A percentile compares a stretch with the other conserved stretches of the same genome.
Evolutionary conservation across 495 filamentous ascomycete genomes (phyloP).

Genomic region (Aspergillus diversus): DNA sequence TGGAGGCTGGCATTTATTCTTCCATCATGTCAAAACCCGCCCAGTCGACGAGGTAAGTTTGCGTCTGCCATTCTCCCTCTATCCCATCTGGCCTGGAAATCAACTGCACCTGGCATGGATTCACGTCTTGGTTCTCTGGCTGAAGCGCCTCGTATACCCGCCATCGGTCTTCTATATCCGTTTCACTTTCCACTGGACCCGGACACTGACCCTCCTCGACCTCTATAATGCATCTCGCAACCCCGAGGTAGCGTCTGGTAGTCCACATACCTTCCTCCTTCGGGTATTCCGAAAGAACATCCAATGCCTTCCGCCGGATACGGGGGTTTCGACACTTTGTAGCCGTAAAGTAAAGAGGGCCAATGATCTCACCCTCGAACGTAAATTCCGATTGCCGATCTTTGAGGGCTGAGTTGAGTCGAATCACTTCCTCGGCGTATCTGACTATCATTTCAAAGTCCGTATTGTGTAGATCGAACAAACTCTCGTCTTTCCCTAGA

Average conservation of each 20-base stretch:
- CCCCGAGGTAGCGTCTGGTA: not conserved
- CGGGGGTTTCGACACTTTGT: constrained; percentile 16
- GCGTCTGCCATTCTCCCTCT: not conserved
- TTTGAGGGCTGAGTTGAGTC: not conserved
- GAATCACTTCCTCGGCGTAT: constrained; percentile 15
- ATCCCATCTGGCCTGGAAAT: not conserved
- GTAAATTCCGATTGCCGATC: constrained; percentile 8
- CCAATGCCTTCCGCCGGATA: constrained; percentile 18
- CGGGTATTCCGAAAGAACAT: constrained; percentile 6
- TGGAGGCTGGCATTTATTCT: too few relatives aligned
- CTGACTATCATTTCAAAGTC: constrained; percentile 13
- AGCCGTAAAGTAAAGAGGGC: constrained; percentile 15
- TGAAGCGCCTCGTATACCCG: constrained; percentile 11
- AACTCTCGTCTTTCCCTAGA: constrained; percentile 5
- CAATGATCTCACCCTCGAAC: constrained; percentile 24
- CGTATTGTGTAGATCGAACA: constrained; percentile 6
- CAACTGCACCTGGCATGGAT: not conserved
- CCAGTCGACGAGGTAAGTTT: not conserved
- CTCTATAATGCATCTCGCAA: constrained; percentile 14
- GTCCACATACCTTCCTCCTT: constrained; percentile 23
- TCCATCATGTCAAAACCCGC: not conserved
- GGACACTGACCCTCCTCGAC: constrained; percentile 19
- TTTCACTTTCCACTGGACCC: constrained; percentile 5
- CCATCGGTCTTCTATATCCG: constrained; percentile 1
- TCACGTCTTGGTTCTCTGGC: not conserved